phyloP scores from a whole-genome alignment of 208 protist species.

The Angomonas deanei region DNA sequence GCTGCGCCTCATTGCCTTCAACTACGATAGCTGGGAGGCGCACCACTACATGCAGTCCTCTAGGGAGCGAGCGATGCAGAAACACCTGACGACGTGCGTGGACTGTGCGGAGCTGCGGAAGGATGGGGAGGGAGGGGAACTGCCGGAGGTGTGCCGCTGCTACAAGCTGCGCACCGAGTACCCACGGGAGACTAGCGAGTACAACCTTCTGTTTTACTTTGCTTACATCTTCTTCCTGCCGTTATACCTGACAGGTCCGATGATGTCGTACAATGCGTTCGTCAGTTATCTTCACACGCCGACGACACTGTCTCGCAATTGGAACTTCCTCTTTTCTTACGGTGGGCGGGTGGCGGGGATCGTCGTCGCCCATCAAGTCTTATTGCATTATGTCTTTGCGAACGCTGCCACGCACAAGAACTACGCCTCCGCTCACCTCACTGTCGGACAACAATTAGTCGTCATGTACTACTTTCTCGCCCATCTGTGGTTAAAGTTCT shows the following conservation, averaged over 20 bases:
- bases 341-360: conserved; percentile 4
- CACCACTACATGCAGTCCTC: conserved; percentile 1
- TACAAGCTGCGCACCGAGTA: conserved; percentile 59
- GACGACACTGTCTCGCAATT: conserved; percentile 19
- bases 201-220: conserved; percentile 72
- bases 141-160: conserved; percentile 23
- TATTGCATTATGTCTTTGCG: conserved; percentile 50
- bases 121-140: background rate
- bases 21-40: conserved; percentile 53
- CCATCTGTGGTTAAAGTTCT: conserved; percentile 90
- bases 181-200: conserved; percentile 38
- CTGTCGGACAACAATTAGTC: conserved; percentile 72
- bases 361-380: conserved; percentile 10
- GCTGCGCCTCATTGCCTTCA: conserved; percentile 83
- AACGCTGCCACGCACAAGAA: conserved; percentile 34
- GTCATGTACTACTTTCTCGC: conserved; percentile 50
- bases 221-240: conserved; percentile 88
- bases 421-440: conserved; percentile 76
- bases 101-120: conserved; percentile 20
- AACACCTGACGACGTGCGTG: conserved; percentile 24
- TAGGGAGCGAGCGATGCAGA: conserved; percentile 11
- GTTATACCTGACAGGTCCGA: conserved; percentile 87
- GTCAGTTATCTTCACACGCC: conserved; percentile 46
- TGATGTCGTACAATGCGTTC: conserved; percentile 88
- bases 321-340: conserved; percentile 8